phyloP scores from a whole-genome alignment of 1,284 basidiomycete species.

The Trichosporon asahii region DNA sequence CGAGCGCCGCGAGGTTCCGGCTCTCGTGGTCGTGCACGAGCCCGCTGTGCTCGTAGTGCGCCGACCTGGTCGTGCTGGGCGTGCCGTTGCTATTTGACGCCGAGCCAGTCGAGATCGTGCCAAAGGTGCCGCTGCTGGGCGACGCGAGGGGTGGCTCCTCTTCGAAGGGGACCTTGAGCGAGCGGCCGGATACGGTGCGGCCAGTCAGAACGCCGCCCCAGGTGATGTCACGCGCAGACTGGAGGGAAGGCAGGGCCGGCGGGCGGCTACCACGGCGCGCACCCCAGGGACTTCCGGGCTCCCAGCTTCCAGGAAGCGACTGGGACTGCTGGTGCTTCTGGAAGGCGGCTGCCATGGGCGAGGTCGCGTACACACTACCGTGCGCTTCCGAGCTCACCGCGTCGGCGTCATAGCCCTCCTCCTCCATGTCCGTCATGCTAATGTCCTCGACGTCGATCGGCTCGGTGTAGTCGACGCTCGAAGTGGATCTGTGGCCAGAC shows the following conservation, averaged over 20 bases:
- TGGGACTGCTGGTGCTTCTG: background rate
- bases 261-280: background rate
- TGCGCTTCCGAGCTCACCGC: background rate
- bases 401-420: slow-evolving; percentile 15
- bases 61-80: background rate
- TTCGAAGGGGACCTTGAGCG: slow-evolving; percentile 9
- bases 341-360: background rate
- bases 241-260: slow-evolving; percentile 1
- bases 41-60: background rate
- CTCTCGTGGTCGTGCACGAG: slow-evolving; percentile 12
- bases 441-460: slow-evolving; percentile 22
- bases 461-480: slow-evolving; percentile 18
- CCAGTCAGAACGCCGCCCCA: slow-evolving; percentile 15
- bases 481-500: slow-evolving; percentile 3
- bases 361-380: background rate
- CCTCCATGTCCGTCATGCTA: slow-evolving; percentile 5
- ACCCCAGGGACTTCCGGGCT: background rate
- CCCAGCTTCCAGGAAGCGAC: background rate
- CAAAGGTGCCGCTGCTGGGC: background rate
- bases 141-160: background rate
- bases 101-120: background rate
- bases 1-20: slow-evolving; percentile 8
- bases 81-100: background rate
- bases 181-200: slow-evolving; percentile 18
- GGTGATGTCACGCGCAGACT: slow-evolving; percentile 10